These are phyloP conservation scores for Epichloe gansuensis DNA, from an alignment of 2,329 filamentous ascomycete genomes.

Conservation along the genomic window DNA sequence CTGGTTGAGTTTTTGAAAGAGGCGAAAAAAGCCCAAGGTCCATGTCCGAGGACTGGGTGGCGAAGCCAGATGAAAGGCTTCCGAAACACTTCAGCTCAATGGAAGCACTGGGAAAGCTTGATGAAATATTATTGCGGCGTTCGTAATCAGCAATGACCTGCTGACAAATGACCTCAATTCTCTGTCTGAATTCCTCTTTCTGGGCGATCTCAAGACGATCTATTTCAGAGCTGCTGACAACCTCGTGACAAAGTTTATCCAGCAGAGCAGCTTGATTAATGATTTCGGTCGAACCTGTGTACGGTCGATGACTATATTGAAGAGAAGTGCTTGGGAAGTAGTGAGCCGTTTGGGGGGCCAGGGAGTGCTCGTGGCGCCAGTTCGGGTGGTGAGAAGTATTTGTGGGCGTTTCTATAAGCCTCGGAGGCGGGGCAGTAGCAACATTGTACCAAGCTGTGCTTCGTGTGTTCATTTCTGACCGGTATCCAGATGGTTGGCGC, in stretches of 20 bases:
- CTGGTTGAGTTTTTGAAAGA: constrained; percentile 39
- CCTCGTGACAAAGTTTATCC: constrained; percentile 31
- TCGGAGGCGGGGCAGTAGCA: neutral
- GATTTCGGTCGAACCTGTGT: constrained; percentile 32
- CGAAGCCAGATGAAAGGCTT: constrained; percentile 74
- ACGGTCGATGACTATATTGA: constrained; percentile 18
- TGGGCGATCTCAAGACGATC: constrained; percentile 46
- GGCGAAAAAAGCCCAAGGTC: constrained; percentile 68
- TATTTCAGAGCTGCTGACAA: constrained; percentile 48
- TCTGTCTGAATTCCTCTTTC: constrained; percentile 57
- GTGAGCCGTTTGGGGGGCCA: neutral
- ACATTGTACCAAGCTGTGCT: neutral
- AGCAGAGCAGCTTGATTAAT: constrained; percentile 35
- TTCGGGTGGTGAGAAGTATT: neutral
- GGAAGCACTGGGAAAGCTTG: constrained; percentile 37
- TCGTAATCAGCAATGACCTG: constrained; percentile 44
- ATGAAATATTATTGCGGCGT: constrained; percentile 21
- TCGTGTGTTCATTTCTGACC: neutral
- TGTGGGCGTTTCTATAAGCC: neutral
- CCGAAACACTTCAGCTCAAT: constrained; percentile 70
- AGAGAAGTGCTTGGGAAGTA: constrained; percentile 5
- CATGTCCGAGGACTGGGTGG: constrained; percentile 80
- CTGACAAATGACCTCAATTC: constrained; percentile 52
- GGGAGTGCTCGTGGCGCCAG: neutral
- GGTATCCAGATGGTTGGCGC: neutral